Evolutionary conservation across 805 yeast species (phyloP).

Genomic region (Peterozyma toletana): DNA sequence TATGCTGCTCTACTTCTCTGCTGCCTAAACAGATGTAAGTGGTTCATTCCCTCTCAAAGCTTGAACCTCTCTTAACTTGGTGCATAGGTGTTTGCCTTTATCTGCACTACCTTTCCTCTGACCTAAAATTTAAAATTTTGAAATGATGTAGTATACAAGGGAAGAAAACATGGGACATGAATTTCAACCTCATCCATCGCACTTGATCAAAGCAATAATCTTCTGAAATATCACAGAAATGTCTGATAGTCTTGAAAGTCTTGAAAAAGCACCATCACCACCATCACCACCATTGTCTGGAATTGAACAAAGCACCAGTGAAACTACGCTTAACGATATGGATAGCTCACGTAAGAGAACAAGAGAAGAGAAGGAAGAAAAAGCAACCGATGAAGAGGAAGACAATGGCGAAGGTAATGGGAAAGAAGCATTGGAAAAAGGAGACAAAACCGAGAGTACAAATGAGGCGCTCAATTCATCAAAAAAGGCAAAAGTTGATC

Average conservation of each 20-base stretch:
- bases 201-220: too few relatives aligned
- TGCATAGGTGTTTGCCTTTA: neutral
- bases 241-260: neutral
- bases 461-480: neutral
- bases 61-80: slow-evolving; percentile 1
- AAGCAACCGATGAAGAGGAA: slow-evolving; percentile 11
- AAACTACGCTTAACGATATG: neutral
- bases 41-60: too few relatives aligned
- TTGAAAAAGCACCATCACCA: neutral
- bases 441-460: neutral
- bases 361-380: slow-evolving; percentile 6
- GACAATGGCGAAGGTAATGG: slow-evolving; percentile 1
- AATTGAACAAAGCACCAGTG: neutral
- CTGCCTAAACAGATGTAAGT: too few relatives aligned
- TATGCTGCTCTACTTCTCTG: slow-evolving; percentile 6
- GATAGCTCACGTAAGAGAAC: slow-evolving; percentile 2
- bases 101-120: neutral
- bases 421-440: neutral
- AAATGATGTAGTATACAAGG: neutral
- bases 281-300: neutral
- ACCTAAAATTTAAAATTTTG: neutral
- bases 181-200: too few relatives aligned
- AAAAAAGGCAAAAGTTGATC: neutral
- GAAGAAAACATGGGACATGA: too few relatives aligned
- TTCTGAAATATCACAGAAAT: too few relatives aligned